Percentiles rank a stretch among this genome's conserved stretches.
Conservation (phyloP, 2,329 filamentous ascomycete species). For the Phaeomoniella chlamydospora region DNA sequence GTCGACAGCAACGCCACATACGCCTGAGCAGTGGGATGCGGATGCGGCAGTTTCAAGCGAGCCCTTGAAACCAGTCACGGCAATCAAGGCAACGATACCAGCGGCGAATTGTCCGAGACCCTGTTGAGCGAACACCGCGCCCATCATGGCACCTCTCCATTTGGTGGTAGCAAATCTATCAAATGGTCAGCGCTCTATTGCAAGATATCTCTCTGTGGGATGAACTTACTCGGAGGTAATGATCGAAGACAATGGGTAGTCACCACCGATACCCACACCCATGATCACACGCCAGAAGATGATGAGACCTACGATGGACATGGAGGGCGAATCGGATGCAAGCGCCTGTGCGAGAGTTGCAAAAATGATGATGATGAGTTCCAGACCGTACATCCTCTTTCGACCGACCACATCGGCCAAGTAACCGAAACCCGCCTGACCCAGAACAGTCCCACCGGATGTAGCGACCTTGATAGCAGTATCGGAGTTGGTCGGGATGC, state of each 20-base stretch:
- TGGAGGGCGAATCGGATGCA: slow-evolving; percentile 45
- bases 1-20: slow-evolving; percentile 59
- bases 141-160: slow-evolving; percentile 81
- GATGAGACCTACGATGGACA: slow-evolving; percentile 39
- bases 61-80: slow-evolving; percentile 56
- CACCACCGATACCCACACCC: slow-evolving; percentile 67
- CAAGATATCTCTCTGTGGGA: background rate
- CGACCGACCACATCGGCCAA: slow-evolving; percentile 65
- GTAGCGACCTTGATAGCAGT: slow-evolving; percentile 78
- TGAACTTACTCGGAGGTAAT: slow-evolving; percentile 58
- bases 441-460: slow-evolving; percentile 68
- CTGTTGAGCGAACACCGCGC: slow-evolving; percentile 75
- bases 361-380: slow-evolving; percentile 68
- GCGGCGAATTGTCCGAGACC: slow-evolving; percentile 66
- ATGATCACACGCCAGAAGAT: slow-evolving; percentile 75
- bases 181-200: background rate
- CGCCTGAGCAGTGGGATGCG: slow-evolving; percentile 42
- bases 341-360: slow-evolving; percentile 60
- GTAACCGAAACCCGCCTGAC: slow-evolving; percentile 66
- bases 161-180: slow-evolving; percentile 61
- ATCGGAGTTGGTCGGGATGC: slow-evolving; percentile 53
- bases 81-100: slow-evolving; percentile 61
- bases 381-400: slow-evolving; percentile 73
- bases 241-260: slow-evolving; percentile 69
- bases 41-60: slow-evolving; percentile 39